Evolutionary conservation across 495 filamentous ascomycete species (phyloP).

Genomic region (Lasiosphaeria hispida): DNA sequence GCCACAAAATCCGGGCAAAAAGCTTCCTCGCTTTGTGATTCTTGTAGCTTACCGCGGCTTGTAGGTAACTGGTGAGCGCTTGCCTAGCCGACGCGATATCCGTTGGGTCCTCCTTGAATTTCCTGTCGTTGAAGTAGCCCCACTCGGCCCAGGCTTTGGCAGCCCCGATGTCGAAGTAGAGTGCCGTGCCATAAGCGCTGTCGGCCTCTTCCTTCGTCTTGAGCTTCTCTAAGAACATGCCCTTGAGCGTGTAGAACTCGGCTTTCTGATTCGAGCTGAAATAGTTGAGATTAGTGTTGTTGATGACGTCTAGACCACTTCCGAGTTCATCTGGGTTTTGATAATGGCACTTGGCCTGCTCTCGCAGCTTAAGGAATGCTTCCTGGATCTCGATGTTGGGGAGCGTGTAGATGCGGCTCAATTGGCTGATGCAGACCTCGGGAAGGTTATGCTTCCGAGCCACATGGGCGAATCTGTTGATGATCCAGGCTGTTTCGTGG

Average conservation of each 20-base stretch:
- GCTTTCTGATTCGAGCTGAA: slow-evolving; percentile 95
- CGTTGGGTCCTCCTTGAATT: slow-evolving; percentile 83
- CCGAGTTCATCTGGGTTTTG: slow-evolving; percentile 89
- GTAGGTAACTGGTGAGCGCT: slow-evolving; percentile 92
- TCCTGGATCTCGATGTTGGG: slow-evolving; percentile 99
- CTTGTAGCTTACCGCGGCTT: slow-evolving; percentile 94
- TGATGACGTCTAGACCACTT: slow-evolving; percentile 94
- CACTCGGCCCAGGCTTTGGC: slow-evolving; percentile 99
- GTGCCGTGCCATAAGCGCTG: slow-evolving; percentile 86
- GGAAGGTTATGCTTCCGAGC: slow-evolving; percentile 95
- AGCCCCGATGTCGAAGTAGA: slow-evolving; percentile 91
- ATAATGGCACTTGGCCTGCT: slow-evolving; percentile 98
- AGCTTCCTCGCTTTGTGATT: slow-evolving; percentile 94
- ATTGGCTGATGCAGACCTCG: slow-evolving; percentile 93
- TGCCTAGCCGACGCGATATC: slow-evolving; percentile 80
- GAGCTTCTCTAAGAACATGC: slow-evolving; percentile 97
- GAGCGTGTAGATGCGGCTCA: slow-evolving; percentile 95
- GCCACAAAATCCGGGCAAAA: slow-evolving; percentile 92
- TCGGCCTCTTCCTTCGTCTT: slow-evolving; percentile 85
- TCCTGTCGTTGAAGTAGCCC: slow-evolving; percentile 94
- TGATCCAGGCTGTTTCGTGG: slow-evolving; percentile 99
- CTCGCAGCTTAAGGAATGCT: slow-evolving; percentile 92
- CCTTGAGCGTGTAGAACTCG: slow-evolving; percentile 98
- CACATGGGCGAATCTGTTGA: slow-evolving; percentile 97
- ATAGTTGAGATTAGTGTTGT: slow-evolving; percentile 98